phyloP scores from a whole-genome alignment of 2,329 filamentous ascomycete species.

The Calonectria pauciramosa region DNA sequence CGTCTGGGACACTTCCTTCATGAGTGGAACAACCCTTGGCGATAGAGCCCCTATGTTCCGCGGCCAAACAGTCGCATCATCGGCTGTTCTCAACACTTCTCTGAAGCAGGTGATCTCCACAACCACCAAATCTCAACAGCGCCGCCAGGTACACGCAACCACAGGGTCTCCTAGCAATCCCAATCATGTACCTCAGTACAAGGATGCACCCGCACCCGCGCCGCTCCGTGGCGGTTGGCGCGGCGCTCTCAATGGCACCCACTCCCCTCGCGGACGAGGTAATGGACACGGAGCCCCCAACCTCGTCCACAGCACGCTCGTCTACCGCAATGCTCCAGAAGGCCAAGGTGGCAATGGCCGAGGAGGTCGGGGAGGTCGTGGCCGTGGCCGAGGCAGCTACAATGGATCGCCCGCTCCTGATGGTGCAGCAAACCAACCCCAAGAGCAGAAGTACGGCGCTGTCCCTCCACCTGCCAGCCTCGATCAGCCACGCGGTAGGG shows the following conservation, averaged over 20 bases:
- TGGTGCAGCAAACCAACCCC: conserved; percentile 26
- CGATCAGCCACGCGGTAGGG: conserved; percentile 58
- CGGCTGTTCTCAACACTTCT: conserved; percentile 90
- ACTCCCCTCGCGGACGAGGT: conserved; percentile 56
- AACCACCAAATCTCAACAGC: conserved; percentile 66
- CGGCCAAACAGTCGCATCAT: conserved; percentile 89
- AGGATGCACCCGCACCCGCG: conserved; percentile 67
- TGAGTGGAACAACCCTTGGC: conserved; percentile 94
- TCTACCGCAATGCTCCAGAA: conserved; percentile 61
- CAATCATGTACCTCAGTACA: conserved; percentile 71
- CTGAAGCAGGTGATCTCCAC: conserved; percentile 84
- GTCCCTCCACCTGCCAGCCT: conserved; percentile 73
- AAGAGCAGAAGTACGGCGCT: conserved; percentile 61
- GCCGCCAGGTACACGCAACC: conserved; percentile 62
- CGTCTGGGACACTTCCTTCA: conserved; percentile 94
- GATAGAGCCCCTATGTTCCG: conserved; percentile 94
- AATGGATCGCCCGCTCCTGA: conserved; percentile 41
- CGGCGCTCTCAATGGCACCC: conserved; percentile 65
- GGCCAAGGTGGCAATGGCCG: conserved; percentile 48
- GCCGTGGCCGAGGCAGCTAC: conserved; percentile 48
- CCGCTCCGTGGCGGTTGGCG: conserved; percentile 71
- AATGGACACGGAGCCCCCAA: conserved; percentile 56
- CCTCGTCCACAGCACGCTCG: conserved; percentile 65
- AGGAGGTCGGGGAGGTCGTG: conserved; percentile 47
- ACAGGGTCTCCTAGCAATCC: conserved; percentile 67